phyloP scores from a whole-genome alignment of 805 yeast species.

The Spathaspora arborariae region DNA sequence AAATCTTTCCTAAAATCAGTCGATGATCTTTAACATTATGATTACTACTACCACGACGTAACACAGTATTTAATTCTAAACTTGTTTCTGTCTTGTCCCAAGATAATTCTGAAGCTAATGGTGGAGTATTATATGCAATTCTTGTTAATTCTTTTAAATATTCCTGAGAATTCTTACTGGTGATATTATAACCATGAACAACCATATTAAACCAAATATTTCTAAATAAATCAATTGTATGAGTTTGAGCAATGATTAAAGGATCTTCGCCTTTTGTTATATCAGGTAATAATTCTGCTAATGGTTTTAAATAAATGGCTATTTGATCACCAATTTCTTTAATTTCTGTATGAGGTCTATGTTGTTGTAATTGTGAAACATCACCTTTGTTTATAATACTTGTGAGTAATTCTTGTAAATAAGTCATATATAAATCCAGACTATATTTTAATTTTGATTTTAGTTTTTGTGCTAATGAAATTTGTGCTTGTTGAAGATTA shows the following conservation, averaged over 20 bases:
- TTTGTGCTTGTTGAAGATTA: slow-evolving; percentile 49
- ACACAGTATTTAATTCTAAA: slow-evolving; percentile 83
- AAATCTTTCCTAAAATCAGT: slow-evolving; percentile 49
- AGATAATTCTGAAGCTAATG: slow-evolving; percentile 76
- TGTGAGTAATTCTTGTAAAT: slow-evolving; percentile 62
- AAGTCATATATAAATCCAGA: slow-evolving; percentile 37
- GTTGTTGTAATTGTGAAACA: slow-evolving; percentile 68
- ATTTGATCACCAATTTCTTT: slow-evolving; percentile 68
- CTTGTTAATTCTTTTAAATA: slow-evolving; percentile 49
- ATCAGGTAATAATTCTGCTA: slow-evolving; percentile 71
- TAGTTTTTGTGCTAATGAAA: slow-evolving; percentile 40
- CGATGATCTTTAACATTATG: slow-evolving; percentile 75
- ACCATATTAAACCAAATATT: slow-evolving; percentile 94
- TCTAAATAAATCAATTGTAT: slow-evolving; percentile 59
- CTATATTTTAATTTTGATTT: slow-evolving; percentile 37
- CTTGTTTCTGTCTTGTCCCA: slow-evolving; percentile 87
- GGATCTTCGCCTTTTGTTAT: slow-evolving; percentile 41
- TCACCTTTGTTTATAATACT: slow-evolving; percentile 77
- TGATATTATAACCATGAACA: slow-evolving; percentile 79
- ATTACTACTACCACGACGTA: slow-evolving; percentile 85
- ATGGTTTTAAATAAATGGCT: slow-evolving; percentile 60
- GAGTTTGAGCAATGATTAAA: slow-evolving; percentile 41
- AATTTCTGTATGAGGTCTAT: slow-evolving; percentile 72
- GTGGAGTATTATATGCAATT: slow-evolving; percentile 85
- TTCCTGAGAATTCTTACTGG: slow-evolving; percentile 50